These are phyloP conservation scores for Cephaloascus fragrans DNA, from an alignment of 805 yeast genomes.

Conservation along the genomic window DNA sequence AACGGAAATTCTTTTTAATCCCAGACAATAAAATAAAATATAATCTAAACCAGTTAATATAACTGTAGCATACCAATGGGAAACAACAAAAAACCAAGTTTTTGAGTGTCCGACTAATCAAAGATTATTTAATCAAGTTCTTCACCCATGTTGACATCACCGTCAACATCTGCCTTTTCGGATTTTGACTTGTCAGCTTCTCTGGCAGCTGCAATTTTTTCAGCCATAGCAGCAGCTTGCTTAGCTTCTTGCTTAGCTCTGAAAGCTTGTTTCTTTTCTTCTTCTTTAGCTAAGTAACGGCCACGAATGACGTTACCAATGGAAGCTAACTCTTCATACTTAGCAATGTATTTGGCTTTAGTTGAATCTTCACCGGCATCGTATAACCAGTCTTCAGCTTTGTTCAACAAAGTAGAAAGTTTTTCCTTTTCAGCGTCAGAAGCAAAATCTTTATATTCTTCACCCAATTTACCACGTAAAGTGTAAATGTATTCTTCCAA, in stretches of 20 bases:
- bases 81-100: too few relatives aligned
- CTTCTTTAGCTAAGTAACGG: slow-evolving; percentile 87
- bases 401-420: slow-evolving; percentile 60
- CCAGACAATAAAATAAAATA: too few relatives aligned
- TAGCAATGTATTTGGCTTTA: slow-evolving; percentile 95
- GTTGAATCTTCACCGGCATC: slow-evolving; percentile 95
- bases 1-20: neutral
- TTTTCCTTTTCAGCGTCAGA: slow-evolving; percentile 82
- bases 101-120: too few relatives aligned
- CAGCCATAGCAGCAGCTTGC: slow-evolving; percentile 75
- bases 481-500: slow-evolving; percentile 97
- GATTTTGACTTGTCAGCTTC: slow-evolving; percentile 34
- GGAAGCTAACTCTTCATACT: slow-evolving; percentile 93
- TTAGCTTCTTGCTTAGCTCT: slow-evolving; percentile 84
- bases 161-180: slow-evolving; percentile 19
- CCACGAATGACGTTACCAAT: slow-evolving; percentile 93
- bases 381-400: slow-evolving; percentile 97
- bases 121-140: neutral
- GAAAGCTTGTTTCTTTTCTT: slow-evolving; percentile 86
- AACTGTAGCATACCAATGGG: too few relatives aligned
- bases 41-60: too few relatives aligned
- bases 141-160: slow-evolving; percentile 22
- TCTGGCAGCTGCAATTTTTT: slow-evolving; percentile 73
- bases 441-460: slow-evolving; percentile 80
- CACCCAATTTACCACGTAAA: slow-evolving; percentile 94